Percentiles rank a stretch among this genome's conserved stretches.
These are phyloP conservation scores for Ascocoryne sarcoides DNA, from an alignment of 2,329 filamentous ascomycete genomes.

Conservation along the genomic window DNA sequence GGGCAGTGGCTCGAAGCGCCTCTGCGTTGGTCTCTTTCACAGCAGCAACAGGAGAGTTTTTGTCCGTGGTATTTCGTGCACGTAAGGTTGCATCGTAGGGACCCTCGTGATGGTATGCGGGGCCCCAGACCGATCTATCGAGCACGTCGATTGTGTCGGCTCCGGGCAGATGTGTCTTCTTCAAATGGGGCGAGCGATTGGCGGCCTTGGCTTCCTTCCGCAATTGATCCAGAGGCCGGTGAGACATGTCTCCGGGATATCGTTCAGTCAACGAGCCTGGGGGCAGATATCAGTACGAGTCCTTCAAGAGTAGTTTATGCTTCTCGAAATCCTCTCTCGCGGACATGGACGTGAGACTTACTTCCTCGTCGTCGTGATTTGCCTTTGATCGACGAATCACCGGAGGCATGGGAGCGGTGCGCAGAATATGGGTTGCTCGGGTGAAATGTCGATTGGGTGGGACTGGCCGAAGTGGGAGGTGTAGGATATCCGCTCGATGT, in stretches of 20 bases:
- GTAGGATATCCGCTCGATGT: constrained; percentile 32
- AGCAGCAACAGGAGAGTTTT: constrained; percentile 65
- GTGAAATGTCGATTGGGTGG: constrained; percentile 39
- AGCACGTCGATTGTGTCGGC: constrained; percentile 76
- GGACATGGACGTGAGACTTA: constrained; percentile 6
- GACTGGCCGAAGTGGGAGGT: constrained; percentile 46
- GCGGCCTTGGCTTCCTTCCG: constrained; percentile 54
- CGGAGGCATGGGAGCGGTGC: constrained; percentile 20
- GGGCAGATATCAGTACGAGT: not conserved
- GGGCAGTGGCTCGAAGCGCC: constrained; percentile 71
- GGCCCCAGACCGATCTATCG: constrained; percentile 53
- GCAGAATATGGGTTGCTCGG: constrained; percentile 35
- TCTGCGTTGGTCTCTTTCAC: constrained; percentile 64
- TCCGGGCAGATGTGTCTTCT: constrained; percentile 54
- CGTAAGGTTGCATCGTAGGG: constrained; percentile 79
- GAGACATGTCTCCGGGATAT: constrained; percentile 55
- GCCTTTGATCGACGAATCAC: constrained; percentile 15
- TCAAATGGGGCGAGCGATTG: constrained; percentile 57
- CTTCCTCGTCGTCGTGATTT: constrained; percentile 31
- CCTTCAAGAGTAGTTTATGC: not conserved
- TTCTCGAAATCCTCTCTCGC: no score
- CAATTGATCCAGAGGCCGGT: constrained; percentile 59
- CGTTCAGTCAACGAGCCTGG: constrained; percentile 44
- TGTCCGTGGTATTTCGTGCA: constrained; percentile 58
- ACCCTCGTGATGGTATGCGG: constrained; percentile 77